phyloP scores from a whole-genome alignment of 164 flowering plant genomes.

The Vitis amurensis region DNA sequence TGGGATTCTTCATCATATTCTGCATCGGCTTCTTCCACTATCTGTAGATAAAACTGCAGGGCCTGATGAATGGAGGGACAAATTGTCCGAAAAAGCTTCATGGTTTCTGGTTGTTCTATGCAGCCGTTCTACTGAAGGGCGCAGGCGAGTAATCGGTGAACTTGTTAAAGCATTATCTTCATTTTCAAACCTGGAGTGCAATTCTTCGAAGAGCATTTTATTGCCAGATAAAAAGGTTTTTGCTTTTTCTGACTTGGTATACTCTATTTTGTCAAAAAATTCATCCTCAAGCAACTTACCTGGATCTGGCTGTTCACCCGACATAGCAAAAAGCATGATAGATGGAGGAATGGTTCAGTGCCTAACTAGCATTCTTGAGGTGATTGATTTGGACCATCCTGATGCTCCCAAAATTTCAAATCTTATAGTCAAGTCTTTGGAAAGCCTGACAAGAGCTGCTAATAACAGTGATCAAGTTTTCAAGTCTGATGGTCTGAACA shows the following conservation, averaged over 20 bases:
- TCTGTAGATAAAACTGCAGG: conserved; percentile 60
- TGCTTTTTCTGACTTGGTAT: conserved; percentile 72
- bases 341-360: conserved; percentile 81
- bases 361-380: conserved; percentile 66
- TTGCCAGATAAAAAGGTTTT: conserved; percentile 67
- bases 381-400: conserved; percentile 87
- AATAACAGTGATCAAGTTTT: conserved; percentile 74
- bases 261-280: conserved; percentile 81
- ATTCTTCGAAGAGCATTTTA: conserved; percentile 43
- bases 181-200: conserved; percentile 49
- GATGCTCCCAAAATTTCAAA: conserved; percentile 80
- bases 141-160: conserved; percentile 74
- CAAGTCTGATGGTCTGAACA: conserved; percentile 60
- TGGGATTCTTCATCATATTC: conserved; percentile 76
- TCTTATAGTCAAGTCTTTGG: conserved; percentile 80
- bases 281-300: conserved; percentile 67
- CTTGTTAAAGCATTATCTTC: conserved; percentile 68
- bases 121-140: conserved; percentile 89
- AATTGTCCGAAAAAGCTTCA: conserved; percentile 88
- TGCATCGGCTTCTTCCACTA: conserved; percentile 68
- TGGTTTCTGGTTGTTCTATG: conserved; percentile 83
- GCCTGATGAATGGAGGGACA: conserved; percentile 77
- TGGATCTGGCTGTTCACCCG: conserved; percentile 86
- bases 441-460: conserved; percentile 85
- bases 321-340: conserved; percentile 84